phyloP scores from a whole-genome alignment of 345 rosid genomes.

The Eucalyptus lansdowneana region DNA sequence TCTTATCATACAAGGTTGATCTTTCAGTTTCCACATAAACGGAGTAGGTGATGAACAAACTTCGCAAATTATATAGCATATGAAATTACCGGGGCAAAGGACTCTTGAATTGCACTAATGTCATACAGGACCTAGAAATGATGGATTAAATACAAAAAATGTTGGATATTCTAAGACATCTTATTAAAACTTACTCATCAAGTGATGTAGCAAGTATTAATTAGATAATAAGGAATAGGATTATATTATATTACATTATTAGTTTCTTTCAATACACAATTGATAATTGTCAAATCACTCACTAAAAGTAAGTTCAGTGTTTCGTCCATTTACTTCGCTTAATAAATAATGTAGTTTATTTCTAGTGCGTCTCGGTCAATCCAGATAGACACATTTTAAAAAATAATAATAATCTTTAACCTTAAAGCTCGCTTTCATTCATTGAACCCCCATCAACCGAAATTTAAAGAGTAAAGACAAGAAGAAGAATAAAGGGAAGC shows the following conservation, averaged over 20 bases:
- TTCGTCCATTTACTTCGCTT: background rate
- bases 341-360: no score
- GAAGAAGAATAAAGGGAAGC: background rate
- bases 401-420: no score
- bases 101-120: background rate
- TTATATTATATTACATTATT: no score
- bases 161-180: no score
- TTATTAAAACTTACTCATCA: no score
- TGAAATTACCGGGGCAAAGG: background rate
- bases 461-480: background rate
- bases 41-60: background rate
- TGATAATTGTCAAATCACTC: background rate
- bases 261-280: no score
- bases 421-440: background rate
- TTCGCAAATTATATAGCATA: background rate
- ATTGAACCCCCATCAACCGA: background rate
- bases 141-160: background rate
- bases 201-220: no score
- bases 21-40: background rate
- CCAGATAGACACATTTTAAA: no score
- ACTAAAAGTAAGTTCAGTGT: background rate
- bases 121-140: background rate
- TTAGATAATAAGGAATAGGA: no score
- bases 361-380: background rate
- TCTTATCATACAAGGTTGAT: background rate